Evolutionary conservation across 2,329 filamentous ascomycete genomes (phyloP).

Genomic region (Colletotrichum orchidophilum): DNA sequence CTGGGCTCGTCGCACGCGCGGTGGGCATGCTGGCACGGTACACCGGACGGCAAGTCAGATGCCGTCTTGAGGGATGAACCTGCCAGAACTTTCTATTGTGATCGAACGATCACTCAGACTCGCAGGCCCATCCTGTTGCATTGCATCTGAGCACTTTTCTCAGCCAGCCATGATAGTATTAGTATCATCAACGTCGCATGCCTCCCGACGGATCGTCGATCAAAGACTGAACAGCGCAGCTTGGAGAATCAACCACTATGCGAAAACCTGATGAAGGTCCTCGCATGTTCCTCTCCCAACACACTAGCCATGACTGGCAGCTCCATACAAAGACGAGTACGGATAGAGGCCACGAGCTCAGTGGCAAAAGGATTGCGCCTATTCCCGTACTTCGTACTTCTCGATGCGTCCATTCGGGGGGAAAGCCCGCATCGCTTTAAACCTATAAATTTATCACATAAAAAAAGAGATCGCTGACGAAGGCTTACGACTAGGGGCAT

Average conservation of each 20-base stretch:
- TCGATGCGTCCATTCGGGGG: neutral
- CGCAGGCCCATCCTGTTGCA: neutral
- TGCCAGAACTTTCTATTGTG: neutral
- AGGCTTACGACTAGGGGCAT: neutral
- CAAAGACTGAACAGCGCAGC: neutral
- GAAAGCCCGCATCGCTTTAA: neutral
- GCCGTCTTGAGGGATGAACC: conserved; percentile 19
- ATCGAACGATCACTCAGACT: neutral
- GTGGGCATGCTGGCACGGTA: conserved; percentile 5
- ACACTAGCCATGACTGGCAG: neutral
- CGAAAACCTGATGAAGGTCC: neutral
- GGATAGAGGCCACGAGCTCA: neutral
- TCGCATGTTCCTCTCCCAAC: neutral
- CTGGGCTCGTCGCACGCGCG: conserved; percentile 5
- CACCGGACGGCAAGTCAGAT: neutral
- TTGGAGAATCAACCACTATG: neutral
- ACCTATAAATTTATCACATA: neutral
- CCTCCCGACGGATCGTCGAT: neutral
- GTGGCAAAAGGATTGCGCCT: neutral
- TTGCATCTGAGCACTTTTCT: neutral
- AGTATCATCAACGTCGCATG: neutral
- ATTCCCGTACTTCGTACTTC: neutral
- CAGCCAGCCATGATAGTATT: neutral
- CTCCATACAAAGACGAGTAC: neutral
- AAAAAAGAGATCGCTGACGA: conserved; percentile 5